Conservation (phyloP, 75 land plant species). For the Chamaecyparis obtusa region DNA sequence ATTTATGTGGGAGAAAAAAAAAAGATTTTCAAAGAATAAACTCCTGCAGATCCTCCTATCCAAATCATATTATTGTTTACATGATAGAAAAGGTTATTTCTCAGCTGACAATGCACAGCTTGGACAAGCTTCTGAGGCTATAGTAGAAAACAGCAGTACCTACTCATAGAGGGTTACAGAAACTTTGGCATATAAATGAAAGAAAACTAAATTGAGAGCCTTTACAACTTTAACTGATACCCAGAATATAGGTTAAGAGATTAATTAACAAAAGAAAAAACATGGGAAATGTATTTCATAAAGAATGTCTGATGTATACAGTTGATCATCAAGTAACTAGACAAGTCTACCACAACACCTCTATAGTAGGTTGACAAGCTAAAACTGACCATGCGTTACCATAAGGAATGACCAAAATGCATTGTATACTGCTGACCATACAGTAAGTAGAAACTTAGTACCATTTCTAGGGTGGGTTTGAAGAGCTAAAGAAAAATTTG, state of each 20-base stretch:
- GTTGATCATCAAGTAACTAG: not conserved
- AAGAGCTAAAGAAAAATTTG: too few relatives aligned
- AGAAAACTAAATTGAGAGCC: not conserved
- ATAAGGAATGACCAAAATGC: too few relatives aligned
- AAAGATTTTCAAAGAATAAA: not conserved
- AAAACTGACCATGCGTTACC: not conserved
- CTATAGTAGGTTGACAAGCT: not conserved
- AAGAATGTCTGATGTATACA: not conserved
- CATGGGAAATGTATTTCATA: not conserved
- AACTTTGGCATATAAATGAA: not conserved
- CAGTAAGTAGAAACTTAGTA: too few relatives aligned
- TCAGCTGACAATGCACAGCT: not conserved
- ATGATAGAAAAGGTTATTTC: not conserved
- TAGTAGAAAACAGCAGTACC: not conserved
- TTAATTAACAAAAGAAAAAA: not conserved
- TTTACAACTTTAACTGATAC: not conserved
- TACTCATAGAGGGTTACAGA: not conserved
- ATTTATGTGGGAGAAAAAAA: not conserved
- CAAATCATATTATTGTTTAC: not conserved
- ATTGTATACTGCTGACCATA: too few relatives aligned
- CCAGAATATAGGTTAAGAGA: not conserved
- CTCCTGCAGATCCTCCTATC: not conserved
- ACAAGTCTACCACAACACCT: not conserved
- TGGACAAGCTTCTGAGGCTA: not conserved
- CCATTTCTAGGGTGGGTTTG: too few relatives aligned